These are phyloP conservation scores for Blastomyces percursus DNA, from an alignment of 2,329 filamentous ascomycete species.

Conservation along the genomic window DNA sequence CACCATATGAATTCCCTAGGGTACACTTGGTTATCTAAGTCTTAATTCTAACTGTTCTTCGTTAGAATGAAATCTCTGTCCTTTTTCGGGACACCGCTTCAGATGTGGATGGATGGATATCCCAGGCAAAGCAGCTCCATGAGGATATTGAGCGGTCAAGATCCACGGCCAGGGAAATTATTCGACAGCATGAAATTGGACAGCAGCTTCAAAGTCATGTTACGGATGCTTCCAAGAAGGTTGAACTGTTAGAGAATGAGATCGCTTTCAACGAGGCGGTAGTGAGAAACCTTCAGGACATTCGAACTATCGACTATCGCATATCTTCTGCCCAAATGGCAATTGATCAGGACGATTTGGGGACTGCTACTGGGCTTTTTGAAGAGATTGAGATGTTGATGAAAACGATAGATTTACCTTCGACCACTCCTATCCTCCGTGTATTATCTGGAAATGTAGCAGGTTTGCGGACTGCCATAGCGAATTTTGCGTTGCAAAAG, in stretches of 20 bases:
- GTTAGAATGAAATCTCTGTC: slow-evolving; percentile 57
- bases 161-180: slow-evolving; percentile 67
- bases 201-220: slow-evolving; percentile 53
- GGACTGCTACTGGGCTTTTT: slow-evolving; percentile 39
- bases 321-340: slow-evolving; percentile 39
- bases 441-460: slow-evolving; percentile 56
- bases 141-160: slow-evolving; percentile 74
- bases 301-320: slow-evolving; percentile 40
- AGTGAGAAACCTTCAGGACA: slow-evolving; percentile 39
- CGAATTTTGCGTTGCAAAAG: slow-evolving; percentile 54
- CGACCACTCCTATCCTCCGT: slow-evolving; percentile 31
- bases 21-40: neutral
- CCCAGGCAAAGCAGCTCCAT: slow-evolving; percentile 72
- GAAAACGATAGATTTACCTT: slow-evolving; percentile 20
- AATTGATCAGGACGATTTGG: slow-evolving; percentile 36
- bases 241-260: slow-evolving; percentile 46
- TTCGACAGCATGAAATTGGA: slow-evolving; percentile 62
- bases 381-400: slow-evolving; percentile 32
- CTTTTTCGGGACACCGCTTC: slow-evolving; percentile 67
- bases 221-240: slow-evolving; percentile 48
- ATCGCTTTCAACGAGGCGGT: slow-evolving; percentile 49
- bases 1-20: neutral
- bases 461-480: slow-evolving; percentile 55
- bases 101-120: slow-evolving; percentile 77
- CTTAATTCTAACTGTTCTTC: neutral